phyloP scores from a whole-genome alignment of 805 yeast species.

The Starmerella bombicola region DNA sequence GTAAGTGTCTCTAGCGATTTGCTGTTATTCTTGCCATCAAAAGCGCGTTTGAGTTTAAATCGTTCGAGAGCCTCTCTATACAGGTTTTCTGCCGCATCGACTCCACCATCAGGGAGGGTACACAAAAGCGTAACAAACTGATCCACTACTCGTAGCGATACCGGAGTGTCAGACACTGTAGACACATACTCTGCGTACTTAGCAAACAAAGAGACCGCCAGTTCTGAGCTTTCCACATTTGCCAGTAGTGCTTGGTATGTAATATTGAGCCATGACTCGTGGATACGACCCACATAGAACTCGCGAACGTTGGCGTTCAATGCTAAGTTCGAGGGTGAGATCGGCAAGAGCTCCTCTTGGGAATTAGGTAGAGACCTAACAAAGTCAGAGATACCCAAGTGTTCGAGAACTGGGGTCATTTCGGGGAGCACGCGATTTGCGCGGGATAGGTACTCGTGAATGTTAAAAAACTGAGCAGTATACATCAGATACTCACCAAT shows the following conservation, averaged over 20 bases:
- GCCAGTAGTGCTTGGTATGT: conserved; percentile 24
- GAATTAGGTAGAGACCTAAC: conserved; percentile 2
- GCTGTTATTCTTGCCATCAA: conserved; percentile 12
- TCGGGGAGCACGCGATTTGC: conserved; percentile 19
- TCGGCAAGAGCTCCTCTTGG: neutral
- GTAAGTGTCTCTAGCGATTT: conserved; percentile 18
- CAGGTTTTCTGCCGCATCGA: conserved; percentile 19
- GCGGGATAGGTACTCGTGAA: conserved; percentile 16
- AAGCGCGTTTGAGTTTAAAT: conserved; percentile 10
- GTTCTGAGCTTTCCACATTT: conserved; percentile 14
- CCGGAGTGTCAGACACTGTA: neutral
- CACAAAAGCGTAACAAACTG: conserved; percentile 22
- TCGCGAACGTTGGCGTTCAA: conserved; percentile 3
- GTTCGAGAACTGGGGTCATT: conserved; percentile 7
- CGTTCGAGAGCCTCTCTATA: conserved; percentile 15
- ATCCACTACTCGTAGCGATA: conserved; percentile 18
- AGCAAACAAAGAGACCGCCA: conserved; percentile 15
- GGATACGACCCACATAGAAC: conserved; percentile 6
- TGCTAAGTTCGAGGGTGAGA: neutral
- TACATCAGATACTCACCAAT: conserved; percentile 23
- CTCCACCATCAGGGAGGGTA: conserved; percentile 6
- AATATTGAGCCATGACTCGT: conserved; percentile 21
- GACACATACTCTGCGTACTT: conserved; percentile 10
- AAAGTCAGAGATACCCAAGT: conserved; percentile 16
- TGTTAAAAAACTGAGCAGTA: conserved; percentile 19